These are phyloP conservation scores for Aspergillus heteromorphus DNA, from an alignment of 495 filamentous ascomycete genomes.

Conservation along the genomic window DNA sequence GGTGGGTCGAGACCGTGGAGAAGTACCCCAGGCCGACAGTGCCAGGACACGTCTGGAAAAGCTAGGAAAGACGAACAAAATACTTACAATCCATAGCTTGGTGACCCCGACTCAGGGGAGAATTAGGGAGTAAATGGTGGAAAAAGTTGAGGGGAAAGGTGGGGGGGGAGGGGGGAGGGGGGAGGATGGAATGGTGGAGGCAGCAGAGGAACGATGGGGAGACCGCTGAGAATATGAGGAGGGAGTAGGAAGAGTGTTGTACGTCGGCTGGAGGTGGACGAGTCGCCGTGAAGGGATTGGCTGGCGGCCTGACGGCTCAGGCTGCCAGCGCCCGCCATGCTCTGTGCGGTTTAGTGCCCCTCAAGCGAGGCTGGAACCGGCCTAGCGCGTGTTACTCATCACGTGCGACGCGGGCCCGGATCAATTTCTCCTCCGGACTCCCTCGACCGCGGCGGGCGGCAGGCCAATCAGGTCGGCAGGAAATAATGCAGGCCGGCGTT, in stretches of 20 bases:
- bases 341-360: conserved; percentile 20
- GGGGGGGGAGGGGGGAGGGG: conserved; percentile 26
- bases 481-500: conserved; percentile 20
- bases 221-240: conserved; percentile 26
- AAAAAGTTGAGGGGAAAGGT: conserved; percentile 15
- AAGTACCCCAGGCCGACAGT: conserved; percentile 38
- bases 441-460: not conserved
- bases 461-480: conserved; percentile 23
- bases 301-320: conserved; percentile 27
- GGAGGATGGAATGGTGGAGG: conserved; percentile 21
- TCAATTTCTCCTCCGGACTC: conserved; percentile 15
- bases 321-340: conserved; percentile 18
- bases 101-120: conserved; percentile 42
- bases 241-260: conserved; percentile 28
- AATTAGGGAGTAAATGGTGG: conserved; percentile 29
- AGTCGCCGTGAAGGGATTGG: conserved; percentile 30
- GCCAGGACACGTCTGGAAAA: conserved; percentile 26
- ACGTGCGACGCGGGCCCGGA: conserved; percentile 18
- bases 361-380: not conserved
- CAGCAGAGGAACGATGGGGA: conserved; percentile 20
- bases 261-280: conserved; percentile 25
- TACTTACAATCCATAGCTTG: conserved; percentile 49
- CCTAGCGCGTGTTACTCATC: conserved; percentile 11
- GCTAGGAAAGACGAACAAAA: conserved; percentile 25
- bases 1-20: conserved; percentile 47